Conservation (phyloP, 495 filamentous ascomycete genomes). For the Schizothecium vesticola region DNA sequence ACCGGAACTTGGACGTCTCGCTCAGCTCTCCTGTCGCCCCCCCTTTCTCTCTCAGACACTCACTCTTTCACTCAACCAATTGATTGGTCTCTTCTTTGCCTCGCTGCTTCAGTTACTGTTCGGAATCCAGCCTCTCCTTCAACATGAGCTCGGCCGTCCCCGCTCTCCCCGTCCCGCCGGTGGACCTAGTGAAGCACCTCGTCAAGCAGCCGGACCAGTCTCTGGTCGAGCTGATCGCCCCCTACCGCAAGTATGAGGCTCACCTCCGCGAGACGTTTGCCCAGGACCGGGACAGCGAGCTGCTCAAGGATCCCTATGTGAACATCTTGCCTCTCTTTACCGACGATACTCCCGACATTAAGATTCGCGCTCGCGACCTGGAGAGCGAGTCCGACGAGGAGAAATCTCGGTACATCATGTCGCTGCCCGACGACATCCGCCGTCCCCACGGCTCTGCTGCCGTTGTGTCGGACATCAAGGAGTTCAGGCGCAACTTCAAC, state of each 20-base stretch:
- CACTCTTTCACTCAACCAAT: not conserved
- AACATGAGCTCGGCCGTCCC: conserved; percentile 37
- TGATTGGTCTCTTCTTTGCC: not conserved
- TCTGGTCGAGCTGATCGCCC: conserved; percentile 54
- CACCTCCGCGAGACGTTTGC: conserved; percentile 65
- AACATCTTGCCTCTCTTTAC: conserved; percentile 69
- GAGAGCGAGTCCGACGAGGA: conserved; percentile 52
- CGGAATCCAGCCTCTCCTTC: not conserved
- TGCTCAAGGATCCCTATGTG: conserved; percentile 53
- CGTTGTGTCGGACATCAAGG: conserved; percentile 55
- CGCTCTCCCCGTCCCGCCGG: conserved; percentile 37
- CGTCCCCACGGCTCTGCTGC: conserved; percentile 57
- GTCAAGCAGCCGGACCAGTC: conserved; percentile 46
- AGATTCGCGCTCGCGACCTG: conserved; percentile 58
- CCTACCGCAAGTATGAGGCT: conserved; percentile 64
- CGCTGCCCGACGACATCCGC: conserved; percentile 53
- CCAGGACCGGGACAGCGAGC: conserved; percentile 56
- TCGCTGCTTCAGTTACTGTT: not conserved
- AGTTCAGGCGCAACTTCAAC: conserved; percentile 71
- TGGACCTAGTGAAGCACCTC: conserved; percentile 43
- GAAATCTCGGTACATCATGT: conserved; percentile 65
- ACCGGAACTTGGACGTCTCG: not conserved
- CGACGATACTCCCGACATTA: conserved; percentile 49
- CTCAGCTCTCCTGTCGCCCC: not conserved
- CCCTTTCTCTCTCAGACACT: not conserved